Percentiles rank a stretch among this genome's conserved stretches.
Evolutionary conservation across 305 asterid species (phyloP).

Genomic region (Lippia alba): DNA sequence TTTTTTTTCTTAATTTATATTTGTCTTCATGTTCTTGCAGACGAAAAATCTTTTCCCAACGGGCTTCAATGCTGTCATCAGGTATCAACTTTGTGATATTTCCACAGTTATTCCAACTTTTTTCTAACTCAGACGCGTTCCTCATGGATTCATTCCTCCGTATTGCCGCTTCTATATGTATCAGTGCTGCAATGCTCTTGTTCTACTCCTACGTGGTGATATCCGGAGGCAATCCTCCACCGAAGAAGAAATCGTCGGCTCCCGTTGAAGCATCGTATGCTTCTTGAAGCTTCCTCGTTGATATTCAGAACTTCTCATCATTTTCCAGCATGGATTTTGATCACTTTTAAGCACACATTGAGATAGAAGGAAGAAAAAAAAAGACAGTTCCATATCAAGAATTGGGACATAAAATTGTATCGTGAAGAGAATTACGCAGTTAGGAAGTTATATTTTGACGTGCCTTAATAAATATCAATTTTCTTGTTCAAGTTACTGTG

Average conservation of each 20-base stretch:
- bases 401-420: slow-evolving; percentile 14
- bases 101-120: not conserved
- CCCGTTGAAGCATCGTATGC: slow-evolving; percentile 45
- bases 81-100: slow-evolving; percentile 40
- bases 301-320: too few species aligned
- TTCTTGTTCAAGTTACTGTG: not conserved
- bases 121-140: not conserved
- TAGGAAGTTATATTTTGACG: too few species aligned
- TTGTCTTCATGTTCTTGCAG: slow-evolving; percentile 47
- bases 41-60: slow-evolving; percentile 63
- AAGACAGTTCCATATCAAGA: not conserved
- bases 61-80: slow-evolving; percentile 53
- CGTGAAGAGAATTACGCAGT: not conserved
- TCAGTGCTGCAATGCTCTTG: slow-evolving; percentile 87
- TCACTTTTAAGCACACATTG: not conserved
- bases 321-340: not conserved
- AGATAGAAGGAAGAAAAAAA: slow-evolving; percentile 3
- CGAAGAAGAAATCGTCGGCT: slow-evolving; percentile 64
- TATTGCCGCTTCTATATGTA: slow-evolving; percentile 10
- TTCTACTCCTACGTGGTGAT: slow-evolving; percentile 84
- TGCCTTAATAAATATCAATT: slow-evolving; percentile 20
- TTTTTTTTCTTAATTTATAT: too few species aligned
- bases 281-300: not conserved
- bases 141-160: not conserved
- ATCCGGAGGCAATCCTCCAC: slow-evolving; percentile 97